phyloP scores from a whole-genome alignment of 2,329 filamentous ascomycete genomes.

The Cadophora sp. region DNA sequence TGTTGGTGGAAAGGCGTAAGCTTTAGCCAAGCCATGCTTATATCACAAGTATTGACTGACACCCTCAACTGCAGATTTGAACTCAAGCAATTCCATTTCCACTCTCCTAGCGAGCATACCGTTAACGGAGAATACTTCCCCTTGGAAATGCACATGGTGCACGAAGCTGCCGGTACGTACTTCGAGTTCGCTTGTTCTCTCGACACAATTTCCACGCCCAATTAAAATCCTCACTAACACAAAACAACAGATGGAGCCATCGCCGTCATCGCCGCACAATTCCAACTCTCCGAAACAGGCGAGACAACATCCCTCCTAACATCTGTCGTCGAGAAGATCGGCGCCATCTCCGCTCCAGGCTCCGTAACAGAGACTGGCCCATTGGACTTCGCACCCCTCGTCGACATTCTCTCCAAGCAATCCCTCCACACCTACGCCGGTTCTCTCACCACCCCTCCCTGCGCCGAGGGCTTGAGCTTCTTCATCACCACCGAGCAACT shows the following conservation, averaged over 20 bases:
- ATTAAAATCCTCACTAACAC: neutral
- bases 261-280: conserved; percentile 46
- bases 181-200: neutral
- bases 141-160: conserved; percentile 53
- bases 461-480: conserved; percentile 62
- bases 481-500: conserved; percentile 57
- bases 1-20: conserved; percentile 25
- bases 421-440: conserved; percentile 55
- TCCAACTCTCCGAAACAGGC: conserved; percentile 46
- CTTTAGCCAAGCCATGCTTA: conserved; percentile 4
- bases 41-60: neutral
- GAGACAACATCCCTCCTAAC: conserved; percentile 49
- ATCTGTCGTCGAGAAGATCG: conserved; percentile 42
- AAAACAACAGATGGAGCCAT: conserved; percentile 32
- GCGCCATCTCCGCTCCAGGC: conserved; percentile 27
- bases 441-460: conserved; percentile 68
- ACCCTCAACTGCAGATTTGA: conserved; percentile 21
- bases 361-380: conserved; percentile 28
- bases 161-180: conserved; percentile 43
- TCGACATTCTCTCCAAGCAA: conserved; percentile 22
- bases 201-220: neutral
- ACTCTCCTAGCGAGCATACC: conserved; percentile 65
- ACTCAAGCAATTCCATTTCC: conserved; percentile 62
- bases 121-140: conserved; percentile 52
- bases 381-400: conserved; percentile 25